These are phyloP conservation scores for Botryotinia calthae DNA, from an alignment of 2,329 filamentous ascomycete species.

Conservation along the genomic window DNA sequence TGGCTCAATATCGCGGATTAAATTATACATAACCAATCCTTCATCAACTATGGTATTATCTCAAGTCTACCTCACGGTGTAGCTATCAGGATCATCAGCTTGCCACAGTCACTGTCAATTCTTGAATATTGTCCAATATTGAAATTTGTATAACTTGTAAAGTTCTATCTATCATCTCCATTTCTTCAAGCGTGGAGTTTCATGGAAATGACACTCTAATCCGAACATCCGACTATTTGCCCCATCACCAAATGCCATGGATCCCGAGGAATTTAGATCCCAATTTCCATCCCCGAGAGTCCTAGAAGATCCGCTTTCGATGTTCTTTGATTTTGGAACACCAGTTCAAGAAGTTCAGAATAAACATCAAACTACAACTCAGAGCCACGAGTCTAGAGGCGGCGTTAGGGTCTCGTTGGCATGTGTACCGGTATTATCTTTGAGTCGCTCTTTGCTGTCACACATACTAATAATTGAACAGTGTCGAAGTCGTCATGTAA, in stretches of 20 bases:
- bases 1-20: not conserved
- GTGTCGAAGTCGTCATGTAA: slow-evolving; percentile 44
- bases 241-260: not conserved
- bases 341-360: slow-evolving; percentile 16
- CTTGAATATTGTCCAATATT: not conserved
- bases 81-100: slow-evolving; percentile 4
- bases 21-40: not conserved
- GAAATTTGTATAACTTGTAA: not conserved
- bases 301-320: slow-evolving; percentile 23
- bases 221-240: not conserved
- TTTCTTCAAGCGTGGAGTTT: not conserved
- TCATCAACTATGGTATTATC: not conserved
- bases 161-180: not conserved
- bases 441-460: not conserved
- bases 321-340: slow-evolving; percentile 31
- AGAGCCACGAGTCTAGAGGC: slow-evolving; percentile 23
- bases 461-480: slow-evolving; percentile 18
- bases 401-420: slow-evolving; percentile 45
- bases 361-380: not conserved
- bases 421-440: slow-evolving; percentile 43
- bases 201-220: not conserved
- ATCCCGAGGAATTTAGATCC: not conserved
- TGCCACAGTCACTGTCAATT: not conserved
- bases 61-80: not conserved
- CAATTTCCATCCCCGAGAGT: slow-evolving; percentile 2